phyloP scores from a whole-genome alignment of 1,284 basidiomycete genomes.

The Kalmanozyma brasiliensis region DNA sequence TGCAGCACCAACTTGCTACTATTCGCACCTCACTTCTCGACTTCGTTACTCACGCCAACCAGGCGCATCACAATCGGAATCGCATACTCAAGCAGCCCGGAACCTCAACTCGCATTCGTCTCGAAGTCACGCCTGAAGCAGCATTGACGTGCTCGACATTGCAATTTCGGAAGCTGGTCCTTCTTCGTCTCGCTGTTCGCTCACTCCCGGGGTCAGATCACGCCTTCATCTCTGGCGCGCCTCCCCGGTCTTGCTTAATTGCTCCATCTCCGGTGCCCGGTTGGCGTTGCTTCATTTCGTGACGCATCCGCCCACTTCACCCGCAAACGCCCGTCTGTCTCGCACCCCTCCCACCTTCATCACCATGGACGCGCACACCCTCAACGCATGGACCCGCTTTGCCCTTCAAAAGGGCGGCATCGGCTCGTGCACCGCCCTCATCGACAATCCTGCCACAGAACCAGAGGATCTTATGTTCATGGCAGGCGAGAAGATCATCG shows the following conservation, averaged over 20 bases:
- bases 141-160: background rate
- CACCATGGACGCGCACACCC: constrained; percentile 65
- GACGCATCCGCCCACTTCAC: background rate
- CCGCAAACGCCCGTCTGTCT: constrained; percentile 3
- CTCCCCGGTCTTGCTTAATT: background rate
- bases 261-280: background rate
- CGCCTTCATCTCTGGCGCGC: background rate
- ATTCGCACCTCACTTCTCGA: too few relatives aligned
- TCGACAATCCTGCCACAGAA: constrained; percentile 61
- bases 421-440: constrained; percentile 61
- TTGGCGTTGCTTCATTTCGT: background rate
- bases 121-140: background rate
- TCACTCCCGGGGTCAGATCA: too few relatives aligned
- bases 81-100: too few relatives aligned
- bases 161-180: background rate
- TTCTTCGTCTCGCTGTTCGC: too few relatives aligned
- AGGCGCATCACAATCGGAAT: too few relatives aligned
- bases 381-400: constrained; percentile 67
- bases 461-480: constrained; percentile 65
- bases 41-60: too few relatives aligned
- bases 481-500: constrained; percentile 64
- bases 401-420: constrained; percentile 67
- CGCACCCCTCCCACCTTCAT: background rate
- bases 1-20: too few relatives aligned
- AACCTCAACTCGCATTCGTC: background rate